phyloP scores from a whole-genome alignment of 352 stramenopile genomes.

The Peronospora farinosa region DNA sequence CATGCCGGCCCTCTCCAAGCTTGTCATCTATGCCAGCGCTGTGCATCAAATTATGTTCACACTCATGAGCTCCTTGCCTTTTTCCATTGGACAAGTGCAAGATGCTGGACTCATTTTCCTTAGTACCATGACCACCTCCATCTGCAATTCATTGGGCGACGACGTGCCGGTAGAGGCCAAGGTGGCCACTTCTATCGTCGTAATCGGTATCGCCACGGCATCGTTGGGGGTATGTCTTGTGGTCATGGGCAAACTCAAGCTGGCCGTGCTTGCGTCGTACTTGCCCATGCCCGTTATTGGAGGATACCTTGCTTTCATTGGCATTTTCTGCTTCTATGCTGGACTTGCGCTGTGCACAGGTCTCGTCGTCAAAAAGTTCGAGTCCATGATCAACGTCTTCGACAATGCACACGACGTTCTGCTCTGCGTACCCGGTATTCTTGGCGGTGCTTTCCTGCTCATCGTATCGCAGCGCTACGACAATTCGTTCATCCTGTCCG shows the following conservation, averaged over 20 bases:
- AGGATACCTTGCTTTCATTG: slow-evolving; percentile 97
- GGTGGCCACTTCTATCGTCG: slow-evolving; percentile 92
- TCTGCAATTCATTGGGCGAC: slow-evolving; percentile 66
- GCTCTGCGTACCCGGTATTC: slow-evolving; percentile 76
- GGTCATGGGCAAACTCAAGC: slow-evolving; percentile 86
- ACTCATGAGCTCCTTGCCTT: slow-evolving; percentile 87
- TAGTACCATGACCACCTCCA: slow-evolving; percentile 88
- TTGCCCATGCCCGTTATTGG: slow-evolving; percentile 95
- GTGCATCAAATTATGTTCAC: slow-evolving; percentile 91
- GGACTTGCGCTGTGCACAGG: slow-evolving; percentile 87
- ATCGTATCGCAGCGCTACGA: slow-evolving; percentile 67
- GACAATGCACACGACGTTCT: slow-evolving; percentile 55
- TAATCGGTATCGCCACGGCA: slow-evolving; percentile 87
- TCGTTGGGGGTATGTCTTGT: slow-evolving; percentile 89
- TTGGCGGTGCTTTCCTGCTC: slow-evolving; percentile 79
- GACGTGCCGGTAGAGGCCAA: slow-evolving; percentile 54
- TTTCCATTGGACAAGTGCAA: slow-evolving; percentile 96
- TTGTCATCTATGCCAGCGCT: slow-evolving; percentile 92
- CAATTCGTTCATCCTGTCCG: slow-evolving; percentile 60
- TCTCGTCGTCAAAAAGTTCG: slow-evolving; percentile 77
- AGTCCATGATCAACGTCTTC: slow-evolving; percentile 64
- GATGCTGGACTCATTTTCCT: slow-evolving; percentile 98
- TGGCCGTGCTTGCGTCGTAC: slow-evolving; percentile 93
- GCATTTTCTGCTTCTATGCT: slow-evolving; percentile 92
- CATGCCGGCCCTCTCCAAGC: slow-evolving; percentile 89